Base-by-base conservation (phyloP, 352 stramenopile genomes). In the Phytophthora vignae region DNA sequence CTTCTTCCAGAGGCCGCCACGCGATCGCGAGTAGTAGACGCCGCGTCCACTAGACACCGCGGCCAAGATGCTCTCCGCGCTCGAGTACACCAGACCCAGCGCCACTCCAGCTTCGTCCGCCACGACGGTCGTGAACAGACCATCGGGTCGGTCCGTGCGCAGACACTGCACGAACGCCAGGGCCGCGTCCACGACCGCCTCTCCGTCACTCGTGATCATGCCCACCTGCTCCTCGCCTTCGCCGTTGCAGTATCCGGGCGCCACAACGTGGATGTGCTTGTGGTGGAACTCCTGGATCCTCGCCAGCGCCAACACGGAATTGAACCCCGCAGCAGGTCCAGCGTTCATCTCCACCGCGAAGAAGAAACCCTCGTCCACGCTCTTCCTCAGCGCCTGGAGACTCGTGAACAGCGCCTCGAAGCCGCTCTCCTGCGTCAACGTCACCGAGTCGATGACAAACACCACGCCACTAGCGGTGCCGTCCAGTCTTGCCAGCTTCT, bases 21-120 rank as follows among this genome's bases (percentile, higher is more conserved):
- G 90, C 62, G 93, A 98, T 4, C 97, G 90, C 36, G 94, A 98
- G 78, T 97, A 99, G 84, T 99, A 99, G 5, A 99, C 95, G 33
- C 93, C 97, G 53, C 93, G 83, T 15, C 92, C 90, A 60, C 81
- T 96, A 60, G 89, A 78, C 19, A 99, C 80, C 3, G 96, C 90
- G 10, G 89, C 84, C 44, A 98, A 57, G 48, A 99, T 91, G 46
- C 95, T 98, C 72, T 98, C 90, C 29, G 84, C 84, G 66, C 90
- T 98, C 48, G 94, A 98, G 80, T 99, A 99, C 17, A 99, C 97
- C 48, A 99, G 87, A 15, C 97, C 97, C 3, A 96, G 73, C 17
- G 85, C 89, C 50, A 98, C 92, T 38, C 92, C 91, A 14, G 77
- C 85, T 72, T 97, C 84, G 46, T 97, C 97, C 8, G 91, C 95